Conservation (phyloP, 2,329 filamentous ascomycete genomes). For the Curvularia eragrostidis region DNA sequence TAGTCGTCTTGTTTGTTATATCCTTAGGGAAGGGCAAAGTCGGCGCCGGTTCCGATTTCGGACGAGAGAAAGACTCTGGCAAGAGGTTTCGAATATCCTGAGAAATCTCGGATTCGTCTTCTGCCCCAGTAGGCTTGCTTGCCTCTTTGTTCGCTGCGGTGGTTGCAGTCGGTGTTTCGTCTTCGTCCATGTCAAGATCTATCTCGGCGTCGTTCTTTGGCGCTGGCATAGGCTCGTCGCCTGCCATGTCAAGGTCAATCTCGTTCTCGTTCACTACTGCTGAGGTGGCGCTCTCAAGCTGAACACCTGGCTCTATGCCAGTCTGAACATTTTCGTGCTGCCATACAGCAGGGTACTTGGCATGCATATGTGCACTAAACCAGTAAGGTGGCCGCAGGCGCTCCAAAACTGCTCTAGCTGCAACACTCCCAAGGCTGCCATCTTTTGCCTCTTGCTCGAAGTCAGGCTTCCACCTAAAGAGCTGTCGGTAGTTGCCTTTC, state of each 20-base stretch:
- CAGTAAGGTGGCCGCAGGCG: slow-evolving; percentile 82
- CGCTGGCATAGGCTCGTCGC: slow-evolving; percentile 48
- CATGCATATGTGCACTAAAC: slow-evolving; percentile 91
- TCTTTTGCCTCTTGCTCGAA: slow-evolving; percentile 78
- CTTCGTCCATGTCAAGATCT: slow-evolving; percentile 53
- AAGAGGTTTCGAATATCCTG: slow-evolving; percentile 74
- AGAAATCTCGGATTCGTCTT: slow-evolving; percentile 54
- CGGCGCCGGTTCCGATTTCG: slow-evolving; percentile 24
- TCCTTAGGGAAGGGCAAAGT: slow-evolving; percentile 67
- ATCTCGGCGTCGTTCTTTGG: slow-evolving; percentile 46
- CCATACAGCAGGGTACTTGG: slow-evolving; percentile 76
- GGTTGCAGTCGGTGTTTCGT: slow-evolving; percentile 18
- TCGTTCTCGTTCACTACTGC: slow-evolving; percentile 64
- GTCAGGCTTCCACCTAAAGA: slow-evolving; percentile 76
- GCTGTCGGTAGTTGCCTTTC: slow-evolving; percentile 69
- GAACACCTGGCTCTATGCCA: slow-evolving; percentile 40
- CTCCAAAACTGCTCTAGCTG: slow-evolving; percentile 81
- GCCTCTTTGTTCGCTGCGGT: slow-evolving; percentile 18
- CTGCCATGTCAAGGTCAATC: slow-evolving; percentile 62
- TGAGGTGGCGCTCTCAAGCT: slow-evolving; percentile 7
- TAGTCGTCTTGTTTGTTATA: slow-evolving; percentile 79
- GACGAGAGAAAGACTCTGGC: slow-evolving; percentile 72
- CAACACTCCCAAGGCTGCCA: slow-evolving; percentile 78
- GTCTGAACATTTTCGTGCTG: slow-evolving; percentile 60
- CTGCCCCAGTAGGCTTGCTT: neutral